These are phyloP conservation scores for Chaetomidium leptoderma DNA, from an alignment of 495 filamentous ascomycete genomes.

Conservation along the genomic window DNA sequence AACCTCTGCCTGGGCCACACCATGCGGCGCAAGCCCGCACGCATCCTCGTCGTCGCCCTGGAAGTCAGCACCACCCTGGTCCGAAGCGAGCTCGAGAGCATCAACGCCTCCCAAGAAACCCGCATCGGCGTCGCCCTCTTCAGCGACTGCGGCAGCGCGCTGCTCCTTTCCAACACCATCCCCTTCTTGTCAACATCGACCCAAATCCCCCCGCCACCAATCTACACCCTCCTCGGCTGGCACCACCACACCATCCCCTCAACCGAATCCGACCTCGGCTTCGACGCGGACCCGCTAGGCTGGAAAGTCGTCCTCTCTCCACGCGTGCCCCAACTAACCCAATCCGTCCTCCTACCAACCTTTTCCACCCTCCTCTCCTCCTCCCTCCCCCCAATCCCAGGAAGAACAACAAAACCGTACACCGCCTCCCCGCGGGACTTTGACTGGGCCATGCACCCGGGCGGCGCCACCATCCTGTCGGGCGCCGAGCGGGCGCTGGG, in stretches of 20 bases:
- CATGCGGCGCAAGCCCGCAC: slow-evolving; percentile 48
- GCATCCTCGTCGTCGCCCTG: slow-evolving; percentile 57
- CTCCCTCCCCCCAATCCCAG: slow-evolving; percentile 34
- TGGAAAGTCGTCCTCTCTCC: slow-evolving; percentile 60
- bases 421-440: slow-evolving; percentile 46
- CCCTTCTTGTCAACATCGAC: slow-evolving; percentile 51
- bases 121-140: slow-evolving; percentile 59
- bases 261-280: slow-evolving; percentile 54
- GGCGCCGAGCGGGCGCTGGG: slow-evolving; percentile 52
- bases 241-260: slow-evolving; percentile 52
- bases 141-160: slow-evolving; percentile 58
- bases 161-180: slow-evolving; percentile 55
- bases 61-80: slow-evolving; percentile 57
- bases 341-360: slow-evolving; percentile 44
- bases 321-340: slow-evolving; percentile 51
- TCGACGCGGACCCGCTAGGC: slow-evolving; percentile 55
- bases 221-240: slow-evolving; percentile 58
- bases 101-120: slow-evolving; percentile 48
- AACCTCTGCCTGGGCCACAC: slow-evolving; percentile 57
- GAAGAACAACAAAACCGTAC: no score
- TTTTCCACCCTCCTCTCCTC: slow-evolving; percentile 46
- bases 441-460: slow-evolving; percentile 68
- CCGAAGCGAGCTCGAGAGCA: slow-evolving; percentile 55
- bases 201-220: slow-evolving; percentile 46
- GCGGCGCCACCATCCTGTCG: slow-evolving; percentile 59